Conservation (phyloP, 768 basidiomycete genomes). For the Holtermannia corniformis region DNA sequence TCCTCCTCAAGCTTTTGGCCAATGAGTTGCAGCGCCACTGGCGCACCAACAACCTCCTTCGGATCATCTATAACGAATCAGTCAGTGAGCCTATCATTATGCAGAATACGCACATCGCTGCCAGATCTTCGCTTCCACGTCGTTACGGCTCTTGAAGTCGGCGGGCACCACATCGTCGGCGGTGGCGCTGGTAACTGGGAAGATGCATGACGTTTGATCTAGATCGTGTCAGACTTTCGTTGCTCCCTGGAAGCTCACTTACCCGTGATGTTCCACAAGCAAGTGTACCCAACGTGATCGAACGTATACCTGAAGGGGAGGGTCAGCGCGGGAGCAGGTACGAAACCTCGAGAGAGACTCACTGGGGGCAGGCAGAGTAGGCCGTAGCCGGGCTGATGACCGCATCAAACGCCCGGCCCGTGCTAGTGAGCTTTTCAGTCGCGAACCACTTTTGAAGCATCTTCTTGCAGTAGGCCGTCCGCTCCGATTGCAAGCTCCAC, state of each 20-base stretch:
- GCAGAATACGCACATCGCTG: conserved; percentile 41
- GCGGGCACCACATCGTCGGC: conserved; percentile 43
- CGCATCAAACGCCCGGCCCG: conserved; percentile 24
- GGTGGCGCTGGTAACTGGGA: conserved; percentile 53
- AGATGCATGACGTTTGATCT: conserved; percentile 53
- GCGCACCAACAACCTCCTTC: conserved; percentile 57
- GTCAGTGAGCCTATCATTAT: not conserved
- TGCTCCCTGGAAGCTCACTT: conserved; percentile 15
- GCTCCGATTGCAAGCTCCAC: conserved; percentile 20
- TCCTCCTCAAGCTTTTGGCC: conserved; percentile 62
- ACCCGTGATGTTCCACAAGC: conserved; percentile 54
- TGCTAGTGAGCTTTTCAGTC: conserved; percentile 13
- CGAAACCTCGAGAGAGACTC: conserved; percentile 48
- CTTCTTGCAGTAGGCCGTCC: conserved; percentile 14
- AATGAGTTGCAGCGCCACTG: conserved; percentile 58
- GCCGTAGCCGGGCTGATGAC: conserved; percentile 35
- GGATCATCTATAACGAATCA: conserved; percentile 44
- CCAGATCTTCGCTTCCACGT: conserved; percentile 47
- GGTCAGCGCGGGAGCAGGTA: conserved; percentile 46
- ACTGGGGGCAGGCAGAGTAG: conserved; percentile 55
- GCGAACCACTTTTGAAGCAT: conserved; percentile 15
- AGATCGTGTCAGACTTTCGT: conserved; percentile 41
- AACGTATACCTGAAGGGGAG: conserved; percentile 47
- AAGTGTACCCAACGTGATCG: conserved; percentile 56
- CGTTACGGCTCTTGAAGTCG: conserved; percentile 41